Base-by-base conservation (phyloP, 805 yeast species). In the Cyberlindnera maritima region DNA sequence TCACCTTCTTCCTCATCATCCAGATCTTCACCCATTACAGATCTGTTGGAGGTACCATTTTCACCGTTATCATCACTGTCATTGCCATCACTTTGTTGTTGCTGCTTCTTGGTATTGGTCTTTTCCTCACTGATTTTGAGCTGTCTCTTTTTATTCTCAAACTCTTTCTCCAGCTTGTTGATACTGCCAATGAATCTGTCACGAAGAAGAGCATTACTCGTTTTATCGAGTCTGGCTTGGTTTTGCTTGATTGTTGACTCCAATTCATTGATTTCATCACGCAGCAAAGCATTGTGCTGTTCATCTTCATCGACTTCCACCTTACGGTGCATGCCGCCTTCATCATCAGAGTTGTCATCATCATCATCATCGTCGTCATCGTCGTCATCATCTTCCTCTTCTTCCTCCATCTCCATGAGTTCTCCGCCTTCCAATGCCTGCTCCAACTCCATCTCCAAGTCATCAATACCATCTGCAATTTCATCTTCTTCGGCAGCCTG, bases 111-210 rank as follows among this genome's bases (percentile, higher is more conserved):
- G 1, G 52, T 57, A 12, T 49, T 58, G 3, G 55, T 50, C 43
- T 57, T 60, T 12, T 64, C 69, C 44, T 65, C 74, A 42, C 63
- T 66, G 14, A 53, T 62, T 54, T 67, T 70, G 57, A 90, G 70
- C 58, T 85, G 89, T 49, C 83, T 73, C 66, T 77, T 78, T 70
- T 92, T 94, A 60, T 81, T 75, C 45, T 89, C 96, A 49, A 89
- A 75, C 57, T 92, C 96, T 45, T 83, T 81, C 64, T 81, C 83
- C 60, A 94, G 74, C 50, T 91, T 83, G 48, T 76, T 77, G 43
- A 88, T 86, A 43, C 85, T 90, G 54, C 86, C 94, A 57, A 83
- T 75, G 63, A 91, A 87, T 68, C 97, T 83, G 65, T 84, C 86
- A 60, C 84, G 81, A 80, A 94, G 76, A 68, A 92, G 84, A 56